These are phyloP conservation scores for Picochlorum sp. DNA, from an alignment of 139 green algal genomes.

Conservation along the genomic window DNA sequence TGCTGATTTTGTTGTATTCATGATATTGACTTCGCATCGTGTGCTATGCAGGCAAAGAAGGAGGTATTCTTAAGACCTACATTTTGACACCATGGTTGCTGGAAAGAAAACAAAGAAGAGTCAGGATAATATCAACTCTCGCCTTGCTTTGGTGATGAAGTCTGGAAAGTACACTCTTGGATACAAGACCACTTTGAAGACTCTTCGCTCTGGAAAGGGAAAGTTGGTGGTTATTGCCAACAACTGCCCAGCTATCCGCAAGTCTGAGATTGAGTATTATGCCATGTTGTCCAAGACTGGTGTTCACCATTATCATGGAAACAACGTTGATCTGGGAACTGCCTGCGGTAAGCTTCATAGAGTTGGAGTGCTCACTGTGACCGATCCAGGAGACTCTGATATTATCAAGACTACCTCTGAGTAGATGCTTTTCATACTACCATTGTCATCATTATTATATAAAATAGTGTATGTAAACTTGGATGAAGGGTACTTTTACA, in stretches of 20 bases:
- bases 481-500: background rate
- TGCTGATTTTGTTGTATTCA: background rate
- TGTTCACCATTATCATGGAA: constrained; percentile 97
- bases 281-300: constrained; percentile 98
- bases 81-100: constrained; percentile 23
- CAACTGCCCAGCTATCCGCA: constrained; percentile 92
- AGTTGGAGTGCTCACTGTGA: constrained; percentile 88
- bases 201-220: constrained; percentile 86
- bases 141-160: constrained; percentile 98
- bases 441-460: background rate
- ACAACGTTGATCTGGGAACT: constrained; percentile 98
- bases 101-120: constrained; percentile 70
- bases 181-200: constrained; percentile 98
- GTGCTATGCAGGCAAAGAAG: constrained; percentile 34
- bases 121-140: constrained; percentile 94
- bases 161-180: constrained; percentile 98
- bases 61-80: constrained; percentile 13
- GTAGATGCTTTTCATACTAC: constrained; percentile 5
- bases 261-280: constrained; percentile 99
- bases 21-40: background rate
- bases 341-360: constrained; percentile 96
- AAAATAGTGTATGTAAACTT: constrained; percentile 3
- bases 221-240: constrained; percentile 98
- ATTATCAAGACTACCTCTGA: constrained; percentile 74
- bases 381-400: constrained; percentile 91